Conservation (phyloP, 2,329 filamentous ascomycete species). For the Neonectria coccinea region DNA sequence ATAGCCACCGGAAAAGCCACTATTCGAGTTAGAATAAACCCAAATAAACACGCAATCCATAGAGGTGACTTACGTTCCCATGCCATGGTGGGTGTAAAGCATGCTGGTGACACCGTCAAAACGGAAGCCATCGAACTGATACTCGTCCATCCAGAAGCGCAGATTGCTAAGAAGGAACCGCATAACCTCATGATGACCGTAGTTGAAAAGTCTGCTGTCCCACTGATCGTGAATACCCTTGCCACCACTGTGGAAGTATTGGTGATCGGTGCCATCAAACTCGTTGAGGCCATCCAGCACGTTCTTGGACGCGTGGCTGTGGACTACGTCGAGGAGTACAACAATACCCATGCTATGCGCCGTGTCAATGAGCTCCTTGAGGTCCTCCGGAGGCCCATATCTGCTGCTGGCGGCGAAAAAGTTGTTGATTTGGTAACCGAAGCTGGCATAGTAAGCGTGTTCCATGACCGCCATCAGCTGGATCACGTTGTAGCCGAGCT, state of each 20-base stretch:
- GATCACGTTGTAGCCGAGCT: conserved; percentile 95
- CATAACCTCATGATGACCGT: conserved; percentile 92
- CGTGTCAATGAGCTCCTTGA: conserved; percentile 96
- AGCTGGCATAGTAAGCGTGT: conserved; percentile 98
- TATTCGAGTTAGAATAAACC: conserved; percentile 50
- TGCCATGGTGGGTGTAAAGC: conserved; percentile 95
- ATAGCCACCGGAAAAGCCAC: conserved; percentile 96
- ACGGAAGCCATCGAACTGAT: conserved; percentile 94
- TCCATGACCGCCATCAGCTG: conserved; percentile 99
- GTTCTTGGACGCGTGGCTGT: conserved; percentile 98
- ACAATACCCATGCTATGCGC: conserved; percentile 92
- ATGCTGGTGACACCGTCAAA: conserved; percentile 99
- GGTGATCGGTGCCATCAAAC: conserved; percentile 94
- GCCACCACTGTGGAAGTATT: conserved; percentile 91
- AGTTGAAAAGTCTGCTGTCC: conserved; percentile 98
- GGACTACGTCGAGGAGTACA: conserved; percentile 93
- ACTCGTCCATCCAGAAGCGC: conserved; percentile 99
- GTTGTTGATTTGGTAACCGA: conserved; percentile 98
- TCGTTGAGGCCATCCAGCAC: conserved; percentile 94
- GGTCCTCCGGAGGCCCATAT: conserved; percentile 91
- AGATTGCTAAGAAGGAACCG: conserved; percentile 97
- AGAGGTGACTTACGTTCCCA: conserved; percentile 80
- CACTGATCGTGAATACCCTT: conserved; percentile 92
- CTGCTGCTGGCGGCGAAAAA: conserved; percentile 98
- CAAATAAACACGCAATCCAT: not conserved